Evolutionary conservation across 108 stramenopile species (phyloP), one percentile per base, ranked within the genome.

Genomic region (Pseudonitzschia multistriata): DNA sequence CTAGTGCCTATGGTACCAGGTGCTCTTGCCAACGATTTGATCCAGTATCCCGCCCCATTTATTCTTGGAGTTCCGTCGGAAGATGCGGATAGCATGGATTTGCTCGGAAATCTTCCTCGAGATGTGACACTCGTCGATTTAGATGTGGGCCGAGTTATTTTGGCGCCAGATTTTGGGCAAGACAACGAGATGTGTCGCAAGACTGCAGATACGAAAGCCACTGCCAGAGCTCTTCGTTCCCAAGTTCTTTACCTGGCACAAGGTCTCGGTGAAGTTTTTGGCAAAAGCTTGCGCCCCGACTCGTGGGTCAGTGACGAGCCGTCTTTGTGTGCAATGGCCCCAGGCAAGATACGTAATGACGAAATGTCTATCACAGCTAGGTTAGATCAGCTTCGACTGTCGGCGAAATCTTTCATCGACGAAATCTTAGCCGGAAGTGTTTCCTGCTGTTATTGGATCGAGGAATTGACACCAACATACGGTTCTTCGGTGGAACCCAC

Each of bases 1-100:
- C 52, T 88, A 13, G 88, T 91, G 30, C 93, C 93, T 11, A 68
- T 85, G 27, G 90, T 88, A 19, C 93, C 93, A 24, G 63, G 85
- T 17, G 75, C 88, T n/a, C 74, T 94, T 67, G 86, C 87, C 10
- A 78, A 68, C 36, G 93, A 94, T 67, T 78, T 94, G 30, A 63
- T 94, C 25, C 89, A 94, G 65, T 94, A 94, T 76, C 93, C 93
- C 24, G 93, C 93, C 19, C 93, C 93, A 42, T 94, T 91, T 52
- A 87, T 94, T 52, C 59, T 94, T 13, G 93, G 93, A 13, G 69
- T 89, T 11, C 81, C 89, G 14, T 83, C 88, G 30, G 87, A 91
- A 61, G 88, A 88, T 37, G 74, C 76, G 33, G 79, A 79, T 25
- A 88, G 82, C 49, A 62, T 79, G 33, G 80, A 73, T 11, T 63